phyloP scores from a whole-genome alignment of 1,284 basidiomycete genomes.

The Rhodotorula sp. region DNA sequence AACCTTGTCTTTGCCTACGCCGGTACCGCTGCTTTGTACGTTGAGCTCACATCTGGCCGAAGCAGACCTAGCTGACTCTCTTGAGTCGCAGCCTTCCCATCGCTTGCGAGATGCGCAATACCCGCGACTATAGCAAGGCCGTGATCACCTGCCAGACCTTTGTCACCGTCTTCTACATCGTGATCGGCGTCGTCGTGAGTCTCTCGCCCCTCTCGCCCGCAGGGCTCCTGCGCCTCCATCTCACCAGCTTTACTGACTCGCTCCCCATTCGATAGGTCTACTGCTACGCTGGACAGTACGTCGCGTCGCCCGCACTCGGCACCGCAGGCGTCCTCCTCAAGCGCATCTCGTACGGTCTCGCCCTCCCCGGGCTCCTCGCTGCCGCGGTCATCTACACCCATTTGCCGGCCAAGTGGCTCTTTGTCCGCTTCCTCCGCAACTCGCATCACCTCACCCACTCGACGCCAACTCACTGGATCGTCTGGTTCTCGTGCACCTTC shows the following conservation, averaged over 20 bases:
- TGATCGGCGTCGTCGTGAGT: slow-evolving; percentile 35
- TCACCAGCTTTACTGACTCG: too few species aligned
- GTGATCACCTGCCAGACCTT: slow-evolving; percentile 36
- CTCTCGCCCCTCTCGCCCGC: neutral
- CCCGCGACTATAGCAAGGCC: slow-evolving; percentile 34
- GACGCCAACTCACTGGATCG: slow-evolving; percentile 59
- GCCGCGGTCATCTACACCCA: slow-evolving; percentile 54
- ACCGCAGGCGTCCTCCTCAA: slow-evolving; percentile 51
- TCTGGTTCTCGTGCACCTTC: slow-evolving; percentile 58
- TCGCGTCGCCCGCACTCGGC: slow-evolving; percentile 50
- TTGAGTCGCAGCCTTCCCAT: slow-evolving; percentile 37
- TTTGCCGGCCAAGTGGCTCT: slow-evolving; percentile 57
- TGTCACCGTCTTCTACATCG: slow-evolving; percentile 42
- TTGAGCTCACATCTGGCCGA: slow-evolving; percentile 18
- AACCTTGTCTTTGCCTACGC: slow-evolving; percentile 28
- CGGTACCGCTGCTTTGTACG: slow-evolving; percentile 38
- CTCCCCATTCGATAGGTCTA: neutral
- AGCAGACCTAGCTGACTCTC: neutral
- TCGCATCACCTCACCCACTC: slow-evolving; percentile 62
- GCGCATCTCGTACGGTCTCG: slow-evolving; percentile 48
- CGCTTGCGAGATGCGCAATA: slow-evolving; percentile 51
- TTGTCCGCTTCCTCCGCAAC: slow-evolving; percentile 60
- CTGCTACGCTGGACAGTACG: slow-evolving; percentile 39
- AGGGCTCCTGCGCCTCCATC: too few species aligned
- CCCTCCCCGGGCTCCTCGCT: slow-evolving; percentile 44